Percentiles rank a stretch among this genome's conserved stretches.
phyloP scores from a whole-genome alignment of 768 basidiomycete species.

The Cytidiella melzeri region DNA sequence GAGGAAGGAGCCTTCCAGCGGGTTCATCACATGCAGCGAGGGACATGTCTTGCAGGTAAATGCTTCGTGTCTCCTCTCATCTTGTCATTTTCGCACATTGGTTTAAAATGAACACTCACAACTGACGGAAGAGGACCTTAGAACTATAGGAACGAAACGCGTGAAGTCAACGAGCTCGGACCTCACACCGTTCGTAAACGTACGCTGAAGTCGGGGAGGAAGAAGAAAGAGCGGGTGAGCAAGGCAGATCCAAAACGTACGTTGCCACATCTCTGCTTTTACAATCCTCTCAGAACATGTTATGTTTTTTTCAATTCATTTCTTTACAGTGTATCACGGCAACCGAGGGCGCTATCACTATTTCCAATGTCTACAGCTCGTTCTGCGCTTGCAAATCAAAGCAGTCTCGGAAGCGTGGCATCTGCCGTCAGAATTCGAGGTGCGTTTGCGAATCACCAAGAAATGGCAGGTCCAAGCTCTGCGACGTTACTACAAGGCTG shows the following conservation, averaged over 20 bases:
- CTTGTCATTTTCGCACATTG: neutral
- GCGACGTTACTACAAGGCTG: too few species aligned
- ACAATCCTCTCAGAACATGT: too few species aligned
- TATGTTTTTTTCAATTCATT: too few species aligned
- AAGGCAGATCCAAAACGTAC: conserved; percentile 57
- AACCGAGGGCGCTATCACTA: conserved; percentile 71
- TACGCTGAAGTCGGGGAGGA: conserved; percentile 49
- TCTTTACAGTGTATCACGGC: conserved; percentile 71
- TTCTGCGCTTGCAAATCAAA: conserved; percentile 71
- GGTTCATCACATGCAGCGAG: conserved; percentile 81
- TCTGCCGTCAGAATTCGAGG: conserved; percentile 80
- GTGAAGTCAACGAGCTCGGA: conserved; percentile 58
- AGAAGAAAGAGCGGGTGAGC: conserved; percentile 44
- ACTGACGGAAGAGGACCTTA: conserved; percentile 26
- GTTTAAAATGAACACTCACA: neutral
- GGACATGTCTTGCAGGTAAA: conserved; percentile 84
- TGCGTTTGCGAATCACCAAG: neutral
- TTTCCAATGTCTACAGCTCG: conserved; percentile 77
- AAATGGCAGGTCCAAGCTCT: too few species aligned
- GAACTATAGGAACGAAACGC: conserved; percentile 81
- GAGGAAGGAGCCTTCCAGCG: conserved; percentile 80
- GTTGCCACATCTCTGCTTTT: too few species aligned
- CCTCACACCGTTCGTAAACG: conserved; percentile 63
- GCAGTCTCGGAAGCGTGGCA: conserved; percentile 57
- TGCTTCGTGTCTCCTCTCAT: neutral